A percentile compares a stretch with the other conserved stretches of the same genome.
phyloP scores from a whole-genome alignment of 2,329 filamentous ascomycete genomes.

The Lithohypha guttulata region DNA sequence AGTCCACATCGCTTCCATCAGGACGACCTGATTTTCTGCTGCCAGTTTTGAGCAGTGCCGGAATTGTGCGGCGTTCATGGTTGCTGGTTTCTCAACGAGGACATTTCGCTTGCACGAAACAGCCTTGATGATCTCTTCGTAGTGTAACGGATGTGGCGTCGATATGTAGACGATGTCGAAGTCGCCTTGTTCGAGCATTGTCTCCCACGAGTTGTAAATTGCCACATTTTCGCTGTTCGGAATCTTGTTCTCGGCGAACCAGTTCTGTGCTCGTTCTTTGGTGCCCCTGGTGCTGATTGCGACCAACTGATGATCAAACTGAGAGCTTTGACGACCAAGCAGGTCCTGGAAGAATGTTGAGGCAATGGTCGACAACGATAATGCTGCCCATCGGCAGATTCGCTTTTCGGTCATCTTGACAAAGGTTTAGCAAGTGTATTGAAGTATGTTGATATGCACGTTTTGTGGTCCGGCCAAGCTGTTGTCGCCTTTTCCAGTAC shows the following conservation, averaged over 20 bases:
- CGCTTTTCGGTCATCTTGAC: not conserved
- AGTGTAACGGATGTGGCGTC: slow-evolving; percentile 24
- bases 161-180: slow-evolving; percentile 26
- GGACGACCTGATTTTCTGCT: slow-evolving; percentile 17
- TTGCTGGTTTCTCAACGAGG: slow-evolving; percentile 24
- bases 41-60: slow-evolving; percentile 10
- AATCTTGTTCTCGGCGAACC: slow-evolving; percentile 21
- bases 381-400: slow-evolving; percentile 20
- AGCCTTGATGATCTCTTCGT: slow-evolving; percentile 20
- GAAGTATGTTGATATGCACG: too few species aligned
- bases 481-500: too few species aligned
- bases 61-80: slow-evolving; percentile 23
- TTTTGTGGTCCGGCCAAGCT: too few species aligned
- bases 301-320: slow-evolving; percentile 21
- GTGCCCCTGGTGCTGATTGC: slow-evolving; percentile 21
- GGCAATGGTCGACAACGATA: slow-evolving; percentile 22
- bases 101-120: slow-evolving; percentile 21
- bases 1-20: slow-evolving; percentile 27
- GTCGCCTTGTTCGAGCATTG: slow-evolving; percentile 22
- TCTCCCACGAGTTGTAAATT: slow-evolving; percentile 22
- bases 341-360: slow-evolving; percentile 22
- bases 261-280: slow-evolving; percentile 17
- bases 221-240: slow-evolving; percentile 16
- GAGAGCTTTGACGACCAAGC: slow-evolving; percentile 15
- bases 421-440: too few species aligned